These are phyloP conservation scores for Penicillium canariense DNA, from an alignment of 495 filamentous ascomycete genomes.

Conservation along the genomic window DNA sequence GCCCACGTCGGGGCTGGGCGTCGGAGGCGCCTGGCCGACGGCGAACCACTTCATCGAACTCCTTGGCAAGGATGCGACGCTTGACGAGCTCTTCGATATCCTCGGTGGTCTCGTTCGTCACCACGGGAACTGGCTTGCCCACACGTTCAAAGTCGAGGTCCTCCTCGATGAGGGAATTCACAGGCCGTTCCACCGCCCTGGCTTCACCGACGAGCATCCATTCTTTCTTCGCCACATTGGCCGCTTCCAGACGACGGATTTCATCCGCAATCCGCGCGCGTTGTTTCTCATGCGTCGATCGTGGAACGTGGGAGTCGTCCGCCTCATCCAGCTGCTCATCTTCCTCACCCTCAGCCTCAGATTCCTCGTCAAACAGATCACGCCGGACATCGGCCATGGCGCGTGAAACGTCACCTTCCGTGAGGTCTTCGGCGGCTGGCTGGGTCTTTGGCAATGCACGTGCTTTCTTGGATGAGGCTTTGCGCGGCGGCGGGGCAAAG, in stretches of 20 bases:
- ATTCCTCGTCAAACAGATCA: conserved; percentile 71
- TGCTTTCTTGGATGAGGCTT: conserved; percentile 52
- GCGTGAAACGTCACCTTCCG: conserved; percentile 67
- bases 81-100: conserved; percentile 94
- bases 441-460: conserved; percentile 52
- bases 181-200: conserved; percentile 71
- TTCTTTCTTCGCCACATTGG: conserved; percentile 83
- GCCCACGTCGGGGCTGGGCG: conserved; percentile 56
- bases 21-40: conserved; percentile 64
- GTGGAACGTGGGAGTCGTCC: conserved; percentile 52
- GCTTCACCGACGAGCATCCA: conserved; percentile 94
- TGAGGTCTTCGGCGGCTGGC: conserved; percentile 38
- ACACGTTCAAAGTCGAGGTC: conserved; percentile 93
- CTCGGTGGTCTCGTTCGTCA: conserved; percentile 90
- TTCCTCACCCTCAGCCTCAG: conserved; percentile 50
- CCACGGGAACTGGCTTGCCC: conserved; percentile 93
- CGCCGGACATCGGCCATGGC: conserved; percentile 89
- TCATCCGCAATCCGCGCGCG: conserved; percentile 83
- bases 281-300: conserved; percentile 80
- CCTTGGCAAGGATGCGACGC: conserved; percentile 80
- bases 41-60: conserved; percentile 90
- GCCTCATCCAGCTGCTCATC: conserved; percentile 37
- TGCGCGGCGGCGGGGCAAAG: conserved; percentile 79
- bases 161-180: conserved; percentile 92
- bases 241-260: conserved; percentile 85